These are phyloP conservation scores for Domatiomyces globalis DNA, from an alignment of 2,329 filamentous ascomycete species.

Conservation along the genomic window DNA sequence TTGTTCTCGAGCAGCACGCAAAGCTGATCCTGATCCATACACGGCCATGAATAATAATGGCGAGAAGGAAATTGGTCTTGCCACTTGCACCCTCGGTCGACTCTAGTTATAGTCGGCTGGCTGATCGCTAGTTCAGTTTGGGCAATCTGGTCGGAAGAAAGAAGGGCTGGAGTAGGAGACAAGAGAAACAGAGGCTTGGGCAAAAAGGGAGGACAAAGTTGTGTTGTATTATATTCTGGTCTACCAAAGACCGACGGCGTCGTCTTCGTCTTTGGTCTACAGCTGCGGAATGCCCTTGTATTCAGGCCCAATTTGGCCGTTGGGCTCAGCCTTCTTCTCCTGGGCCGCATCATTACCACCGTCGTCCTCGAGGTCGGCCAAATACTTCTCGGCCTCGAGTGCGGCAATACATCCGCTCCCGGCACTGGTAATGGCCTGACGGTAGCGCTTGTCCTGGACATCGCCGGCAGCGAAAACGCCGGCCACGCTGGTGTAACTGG, in stretches of 20 bases:
- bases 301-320: constrained; percentile 26
- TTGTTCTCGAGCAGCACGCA: background rate
- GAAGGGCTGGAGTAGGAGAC: too few relatives aligned
- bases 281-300: background rate
- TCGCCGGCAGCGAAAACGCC: constrained; percentile 95
- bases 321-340: constrained; percentile 36
- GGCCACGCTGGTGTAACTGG: constrained; percentile 70
- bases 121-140: too few relatives aligned
- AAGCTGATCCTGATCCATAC: background rate
- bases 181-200: too few relatives aligned
- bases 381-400: constrained; percentile 86
- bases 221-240: too few relatives aligned
- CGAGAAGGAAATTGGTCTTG: too few relatives aligned
- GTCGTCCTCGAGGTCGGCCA: constrained; percentile 57
- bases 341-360: constrained; percentile 31
- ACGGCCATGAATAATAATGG: too few relatives aligned
- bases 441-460: constrained; percentile 96
- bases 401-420: constrained; percentile 92
- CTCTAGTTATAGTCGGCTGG: too few relatives aligned
- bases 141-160: too few relatives aligned
- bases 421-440: constrained; percentile 94
- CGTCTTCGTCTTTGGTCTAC: background rate
- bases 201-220: too few relatives aligned
- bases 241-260: too few relatives aligned
- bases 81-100: too few relatives aligned